Evolutionary conservation across 306 rosid species (phyloP), one percentile per base, ranked within the genome.

Genomic region (Vicia villosa): DNA sequence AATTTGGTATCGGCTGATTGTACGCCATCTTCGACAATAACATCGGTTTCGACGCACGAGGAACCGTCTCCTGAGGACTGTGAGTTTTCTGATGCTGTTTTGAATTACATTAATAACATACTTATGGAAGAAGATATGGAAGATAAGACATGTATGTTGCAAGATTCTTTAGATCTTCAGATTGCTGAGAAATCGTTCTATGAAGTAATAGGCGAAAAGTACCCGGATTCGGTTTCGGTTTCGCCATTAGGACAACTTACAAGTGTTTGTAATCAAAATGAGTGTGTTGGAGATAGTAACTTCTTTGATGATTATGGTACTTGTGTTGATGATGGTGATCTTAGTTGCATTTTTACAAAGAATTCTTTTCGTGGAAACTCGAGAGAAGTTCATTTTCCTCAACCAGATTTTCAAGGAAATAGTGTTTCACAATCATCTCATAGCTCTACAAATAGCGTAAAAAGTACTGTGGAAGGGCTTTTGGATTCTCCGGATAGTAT

Each of bases 101-200:
- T 95, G 84, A 70, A 73, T 8, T 95, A 84, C 81, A 95, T 95
- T 54, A 89, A 61, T 82, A 95, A 89, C 83, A 95, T 91, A 69
- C 99, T 95, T 15, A 95, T 95, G 99, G 97, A 95, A 69, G 97
- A 91, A 78, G 99, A 91, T 67, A 74, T 89, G 85, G 99, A 91
- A 74, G 99, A 89, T 45, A 91, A 83, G 83, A 80, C 87, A 37
- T 86, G 95, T 69, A 87, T 86, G 92, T 88, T 84, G 72, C 92
- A 91, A 72, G 96, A 89, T 76, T 94, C 99, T 72, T 79, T 91
- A 77, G 97, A 91, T 80, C 95, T 94, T 84, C 95, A 91, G 64
- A 90, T 87, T 14, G 97, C 99, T 2, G 99, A 91, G 84, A 89
- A 83, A 81, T 76, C 97, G 1, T 86, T 95, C 57, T 95, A 95